Evolutionary conservation across 192 early-diverging fungal genomes (phyloP).

Genomic region (Rhizoclosmatium sp.): DNA sequence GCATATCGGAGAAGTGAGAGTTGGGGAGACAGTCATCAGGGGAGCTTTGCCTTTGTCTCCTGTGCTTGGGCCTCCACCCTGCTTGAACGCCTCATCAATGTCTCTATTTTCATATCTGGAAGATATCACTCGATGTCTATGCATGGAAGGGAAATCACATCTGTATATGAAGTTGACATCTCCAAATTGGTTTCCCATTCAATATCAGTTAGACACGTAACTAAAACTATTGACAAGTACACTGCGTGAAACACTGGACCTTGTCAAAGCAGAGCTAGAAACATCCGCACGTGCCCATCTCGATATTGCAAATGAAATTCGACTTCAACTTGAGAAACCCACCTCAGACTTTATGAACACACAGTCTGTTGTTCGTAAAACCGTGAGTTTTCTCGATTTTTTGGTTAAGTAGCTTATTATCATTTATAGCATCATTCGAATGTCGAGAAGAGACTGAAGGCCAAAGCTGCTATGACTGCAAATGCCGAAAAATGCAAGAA

Average conservation of each 20-base stretch:
- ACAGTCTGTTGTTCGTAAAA: slow-evolving; percentile 55
- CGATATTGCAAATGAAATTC: slow-evolving; percentile 59
- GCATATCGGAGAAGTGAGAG: no score
- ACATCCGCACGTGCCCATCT: slow-evolving; percentile 50
- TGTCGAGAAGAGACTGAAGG: slow-evolving; percentile 55
- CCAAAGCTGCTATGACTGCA: slow-evolving; percentile 48
- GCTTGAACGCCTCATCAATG: no score
- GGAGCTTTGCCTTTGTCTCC: no score
- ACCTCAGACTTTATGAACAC: slow-evolving; percentile 48
- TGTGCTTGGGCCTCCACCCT: no score
- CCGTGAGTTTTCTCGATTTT: slow-evolving; percentile 39
- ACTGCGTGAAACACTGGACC: slow-evolving; percentile 58
- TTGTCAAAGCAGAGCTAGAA: slow-evolving; percentile 58
- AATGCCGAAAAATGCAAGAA: slow-evolving; percentile 54
- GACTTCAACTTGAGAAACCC: slow-evolving; percentile 56
- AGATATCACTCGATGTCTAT: no score
- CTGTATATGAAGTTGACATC: no score
- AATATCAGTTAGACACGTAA: neutral
- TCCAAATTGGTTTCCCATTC: no score
- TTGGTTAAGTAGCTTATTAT: neutral
- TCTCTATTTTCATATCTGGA: no score
- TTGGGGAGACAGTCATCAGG: no score
- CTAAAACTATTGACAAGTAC: slow-evolving; percentile 41
- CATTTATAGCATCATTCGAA: slow-evolving; percentile 52
- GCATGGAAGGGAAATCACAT: no score